Evolutionary conservation across 305 asterid species (phyloP).

Genomic region (Fraxinus dipetala): DNA sequence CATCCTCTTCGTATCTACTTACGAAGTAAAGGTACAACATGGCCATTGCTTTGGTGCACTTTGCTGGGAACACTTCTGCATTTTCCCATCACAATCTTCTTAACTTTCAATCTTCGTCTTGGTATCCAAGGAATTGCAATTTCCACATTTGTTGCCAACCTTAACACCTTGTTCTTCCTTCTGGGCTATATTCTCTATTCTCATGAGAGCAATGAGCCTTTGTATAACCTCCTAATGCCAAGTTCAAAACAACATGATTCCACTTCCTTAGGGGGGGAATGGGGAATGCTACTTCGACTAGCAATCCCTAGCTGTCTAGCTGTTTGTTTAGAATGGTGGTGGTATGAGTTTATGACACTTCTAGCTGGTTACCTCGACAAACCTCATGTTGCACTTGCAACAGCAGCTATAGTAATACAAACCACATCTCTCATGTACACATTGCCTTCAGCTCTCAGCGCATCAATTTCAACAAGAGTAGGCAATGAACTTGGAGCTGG

Average conservation of each 20-base stretch:
- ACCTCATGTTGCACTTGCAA: slow-evolving; percentile 75
- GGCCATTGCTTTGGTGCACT: slow-evolving; percentile 85
- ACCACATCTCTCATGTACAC: slow-evolving; percentile 92
- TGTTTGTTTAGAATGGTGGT: slow-evolving; percentile 91
- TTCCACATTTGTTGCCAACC: slow-evolving; percentile 52
- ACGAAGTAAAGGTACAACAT: slow-evolving; percentile 71
- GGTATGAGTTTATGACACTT: slow-evolving; percentile 88
- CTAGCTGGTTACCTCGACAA: slow-evolving; percentile 74
- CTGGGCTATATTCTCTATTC: slow-evolving; percentile 40
- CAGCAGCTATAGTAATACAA: slow-evolving; percentile 84
- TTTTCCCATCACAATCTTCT: slow-evolving; percentile 59
- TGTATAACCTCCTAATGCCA: slow-evolving; percentile 34
- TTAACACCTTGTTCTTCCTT: slow-evolving; percentile 57
- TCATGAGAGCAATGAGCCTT: slow-evolving; percentile 26
- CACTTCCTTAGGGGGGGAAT: slow-evolving; percentile 50
- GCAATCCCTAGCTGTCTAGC: slow-evolving; percentile 70
- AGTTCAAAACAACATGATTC: slow-evolving; percentile 31
- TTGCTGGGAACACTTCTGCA: slow-evolving; percentile 56
- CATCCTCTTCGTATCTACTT: slow-evolving; percentile 75
- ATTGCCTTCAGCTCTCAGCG: slow-evolving; percentile 77
- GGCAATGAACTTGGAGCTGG: slow-evolving; percentile 91
- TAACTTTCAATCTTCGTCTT: slow-evolving; percentile 58
- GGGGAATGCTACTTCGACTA: slow-evolving; percentile 58
- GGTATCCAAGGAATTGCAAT: slow-evolving; percentile 74
- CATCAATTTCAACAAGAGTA: slow-evolving; percentile 71